Base-by-base conservation (phyloP, 2,329 filamentous ascomycete genomes). In the Colletotrichum lentis region DNA sequence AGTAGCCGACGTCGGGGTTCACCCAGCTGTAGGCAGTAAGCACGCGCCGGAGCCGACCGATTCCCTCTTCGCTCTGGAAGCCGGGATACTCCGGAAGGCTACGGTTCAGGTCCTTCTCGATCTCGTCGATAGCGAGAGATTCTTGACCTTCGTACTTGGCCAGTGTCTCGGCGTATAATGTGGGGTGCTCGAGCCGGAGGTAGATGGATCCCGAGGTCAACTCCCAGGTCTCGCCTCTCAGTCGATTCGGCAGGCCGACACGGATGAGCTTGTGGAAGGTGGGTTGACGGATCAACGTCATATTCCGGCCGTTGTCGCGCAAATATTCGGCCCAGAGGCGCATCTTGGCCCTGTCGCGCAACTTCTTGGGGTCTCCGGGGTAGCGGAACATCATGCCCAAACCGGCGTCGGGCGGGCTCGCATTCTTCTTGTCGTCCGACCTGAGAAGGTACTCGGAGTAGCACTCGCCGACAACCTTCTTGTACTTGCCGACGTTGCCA, bases 11-110 rank as follows among this genome's bases (percentile, higher is more conserved):
- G 72, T 97, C 94, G 61, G 92, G 87, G 74, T 99, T 96, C 56
- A 91, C 92, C 96, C 96, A 99, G 80, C 94, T 97, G 82, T 99
- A 99, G 5, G 96, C 96, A 1, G 95, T 98, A 63, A 99, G 84
- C 44, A 99, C 96, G 66, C 95, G 88, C 68, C 96, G 90, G 70
- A 99, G 83, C 22, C 96, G 88, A 52, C 90, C 93, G 72, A 99
- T 99, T 18, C 96, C 96, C 75, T 97, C 94, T 77, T 97, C 92
- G 75, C 91, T 97, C 80, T 99, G 96, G 76, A 97, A 99, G 0
- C 96, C 96, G 20, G 96, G 93, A 77, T 99, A 99, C 79, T 99
- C 96, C 1, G 96, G 96, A 72, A 99, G 82, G 83, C 94, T 97
- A 72, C 96, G 89, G 79, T 99, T 99, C 57, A 99, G 82, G 76